These are phyloP conservation scores for Myxozyma vanderwaltii DNA, from an alignment of 805 yeast species.

Conservation along the genomic window DNA sequence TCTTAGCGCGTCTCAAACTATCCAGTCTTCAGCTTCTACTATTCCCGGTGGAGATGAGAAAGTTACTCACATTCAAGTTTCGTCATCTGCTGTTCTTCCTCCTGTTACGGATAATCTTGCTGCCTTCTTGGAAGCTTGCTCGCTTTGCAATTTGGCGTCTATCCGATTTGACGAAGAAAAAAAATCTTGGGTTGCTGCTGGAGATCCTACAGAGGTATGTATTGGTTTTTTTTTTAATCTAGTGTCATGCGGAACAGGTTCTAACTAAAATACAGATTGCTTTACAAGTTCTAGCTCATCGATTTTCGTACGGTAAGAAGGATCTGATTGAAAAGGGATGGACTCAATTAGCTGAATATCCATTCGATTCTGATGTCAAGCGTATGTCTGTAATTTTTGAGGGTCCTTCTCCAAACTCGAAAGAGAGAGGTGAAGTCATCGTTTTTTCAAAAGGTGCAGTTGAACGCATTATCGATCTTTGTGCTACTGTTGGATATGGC, in stretches of 20 bases:
- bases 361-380: slow-evolving; percentile 74
- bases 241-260: neutral
- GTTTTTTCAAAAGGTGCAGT: slow-evolving; percentile 75
- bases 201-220: slow-evolving; percentile 75
- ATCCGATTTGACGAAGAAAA: slow-evolving; percentile 54
- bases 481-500: slow-evolving; percentile 44
- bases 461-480: slow-evolving; percentile 63
- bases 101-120: slow-evolving; percentile 9
- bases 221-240: neutral
- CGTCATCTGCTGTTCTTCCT: slow-evolving; percentile 2
- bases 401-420: slow-evolving; percentile 28
- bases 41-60: neutral
- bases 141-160: slow-evolving; percentile 63
- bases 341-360: slow-evolving; percentile 60
- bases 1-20: neutral
- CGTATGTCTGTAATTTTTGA: slow-evolving; percentile 68
- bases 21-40: neutral
- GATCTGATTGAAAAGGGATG: slow-evolving; percentile 45
- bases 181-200: slow-evolving; percentile 73
- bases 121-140: slow-evolving; percentile 64
- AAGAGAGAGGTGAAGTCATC: slow-evolving; percentile 14
- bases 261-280: slow-evolving; percentile 51
- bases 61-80: neutral
- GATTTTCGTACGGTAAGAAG: slow-evolving; percentile 55
- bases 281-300: slow-evolving; percentile 71